Evolutionary conservation across 176 grass and related monocot species (phyloP).

Genomic region (Raddia guianensis): DNA sequence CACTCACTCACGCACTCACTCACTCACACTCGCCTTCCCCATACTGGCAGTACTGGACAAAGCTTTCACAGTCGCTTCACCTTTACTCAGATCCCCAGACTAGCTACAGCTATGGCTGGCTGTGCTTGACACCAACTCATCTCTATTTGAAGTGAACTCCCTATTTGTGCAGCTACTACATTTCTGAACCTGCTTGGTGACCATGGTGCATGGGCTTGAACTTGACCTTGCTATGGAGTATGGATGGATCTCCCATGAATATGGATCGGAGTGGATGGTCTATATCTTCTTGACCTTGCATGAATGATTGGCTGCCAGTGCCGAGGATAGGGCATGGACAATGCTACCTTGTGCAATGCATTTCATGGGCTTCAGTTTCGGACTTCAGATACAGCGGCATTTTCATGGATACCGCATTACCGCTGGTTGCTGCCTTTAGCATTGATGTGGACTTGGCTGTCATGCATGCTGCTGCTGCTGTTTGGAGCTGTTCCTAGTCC

Average conservation of each 20-base stretch:
- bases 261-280: not conserved
- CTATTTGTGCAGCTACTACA: not conserved
- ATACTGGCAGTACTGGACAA: not conserved
- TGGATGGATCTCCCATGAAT: not conserved
- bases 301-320: not conserved
- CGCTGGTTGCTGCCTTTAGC: not conserved
- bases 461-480: not conserved
- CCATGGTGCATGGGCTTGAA: not conserved
- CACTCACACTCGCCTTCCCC: not conserved
- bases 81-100: not conserved
- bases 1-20: not conserved
- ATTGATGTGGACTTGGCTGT: constrained; percentile 1
- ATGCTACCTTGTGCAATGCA: not conserved
- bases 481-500: not conserved
- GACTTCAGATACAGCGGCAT: not conserved
- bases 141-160: not conserved
- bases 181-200: not conserved
- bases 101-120: not conserved
- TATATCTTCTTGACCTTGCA: constrained; percentile 2
- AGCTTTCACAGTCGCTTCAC: not conserved
- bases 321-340: not conserved
- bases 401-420: not conserved
- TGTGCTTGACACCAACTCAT: not conserved
- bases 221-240: not conserved
- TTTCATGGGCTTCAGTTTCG: not conserved